Conservation (phyloP, 2,329 filamentous ascomycete genomes). For the Claviceps sp. region DNA sequence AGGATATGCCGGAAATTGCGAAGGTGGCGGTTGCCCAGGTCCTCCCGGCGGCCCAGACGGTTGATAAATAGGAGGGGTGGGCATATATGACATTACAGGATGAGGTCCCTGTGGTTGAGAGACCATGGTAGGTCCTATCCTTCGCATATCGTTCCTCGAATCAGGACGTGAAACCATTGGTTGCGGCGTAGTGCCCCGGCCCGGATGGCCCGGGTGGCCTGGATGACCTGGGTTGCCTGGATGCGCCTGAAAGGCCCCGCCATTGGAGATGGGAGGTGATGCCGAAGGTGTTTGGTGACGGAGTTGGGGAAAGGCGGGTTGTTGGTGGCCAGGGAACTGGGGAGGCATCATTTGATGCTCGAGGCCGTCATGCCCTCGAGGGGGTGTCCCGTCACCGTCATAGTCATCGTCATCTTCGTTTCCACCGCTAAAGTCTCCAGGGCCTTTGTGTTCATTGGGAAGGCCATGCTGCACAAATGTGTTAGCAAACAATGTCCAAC, state of each 20-base stretch:
- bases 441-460: conserved; percentile 92
- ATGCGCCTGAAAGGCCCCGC: conserved; percentile 51
- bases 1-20: conserved; percentile 25
- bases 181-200: conserved; percentile 65
- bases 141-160: conserved; percentile 67
- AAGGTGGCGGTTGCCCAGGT: conserved; percentile 23
- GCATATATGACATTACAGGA: conserved; percentile 65
- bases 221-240: conserved; percentile 27
- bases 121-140: conserved; percentile 60
- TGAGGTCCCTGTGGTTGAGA: conserved; percentile 49
- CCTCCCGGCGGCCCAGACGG: conserved; percentile 26
- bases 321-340: conserved; percentile 50
- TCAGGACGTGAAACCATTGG: conserved; percentile 54
- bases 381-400: conserved; percentile 55
- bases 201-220: no score
- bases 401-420: conserved; percentile 79
- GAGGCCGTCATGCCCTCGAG: conserved; percentile 45
- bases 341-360: conserved; percentile 52
- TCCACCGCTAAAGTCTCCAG: conserved; percentile 77
- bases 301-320: conserved; percentile 61
- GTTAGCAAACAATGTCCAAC: not conserved
- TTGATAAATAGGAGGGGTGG: conserved; percentile 69
- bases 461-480: conserved; percentile 57
- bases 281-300: conserved; percentile 72
- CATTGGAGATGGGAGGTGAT: conserved; percentile 77